These are phyloP conservation scores for Yamadazyma atlantica DNA, from an alignment of 1,139 yeast genomes.

Conservation along the genomic window DNA sequence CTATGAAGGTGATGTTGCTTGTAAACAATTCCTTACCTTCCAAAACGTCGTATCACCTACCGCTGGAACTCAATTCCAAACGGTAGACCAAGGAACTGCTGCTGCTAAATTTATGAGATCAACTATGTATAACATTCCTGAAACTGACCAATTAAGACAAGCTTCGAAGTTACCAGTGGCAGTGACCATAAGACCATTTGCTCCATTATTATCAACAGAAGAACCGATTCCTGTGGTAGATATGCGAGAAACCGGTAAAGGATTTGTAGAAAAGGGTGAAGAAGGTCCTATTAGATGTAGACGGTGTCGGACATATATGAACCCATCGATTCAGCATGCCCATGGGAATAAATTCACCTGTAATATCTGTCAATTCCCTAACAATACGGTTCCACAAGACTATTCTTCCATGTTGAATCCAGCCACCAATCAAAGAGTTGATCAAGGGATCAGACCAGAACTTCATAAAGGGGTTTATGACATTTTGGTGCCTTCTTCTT, in stretches of 20 bases:
- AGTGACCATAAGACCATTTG: constrained; percentile 81
- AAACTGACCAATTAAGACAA: constrained; percentile 64
- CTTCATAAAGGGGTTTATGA: constrained; percentile 84
- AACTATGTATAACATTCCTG: constrained; percentile 84
- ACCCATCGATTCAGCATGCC: constrained; percentile 77
- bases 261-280: constrained; percentile 24
- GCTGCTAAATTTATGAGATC: constrained; percentile 78
- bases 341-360: constrained; percentile 70
- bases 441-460: constrained; percentile 69
- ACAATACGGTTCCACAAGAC: constrained; percentile 68
- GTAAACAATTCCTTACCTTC: constrained; percentile 61
- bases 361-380: constrained; percentile 78
- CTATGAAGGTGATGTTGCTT: constrained; percentile 16
- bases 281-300: constrained; percentile 83
- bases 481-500: constrained; percentile 71
- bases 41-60: constrained; percentile 79
- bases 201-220: constrained; percentile 51
- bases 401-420: constrained; percentile 63
- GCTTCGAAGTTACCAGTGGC: constrained; percentile 82
- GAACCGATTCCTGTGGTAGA: constrained; percentile 70
- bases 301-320: constrained; percentile 87
- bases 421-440: constrained; percentile 55
- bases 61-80: constrained; percentile 69
- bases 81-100: constrained; percentile 81
- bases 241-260: constrained; percentile 41